Percentiles rank a stretch among this genome's conserved stretches.
These are phyloP conservation scores for Cucumis hystrix DNA, from an alignment of 306 rosid genomes.

Conservation along the genomic window DNA sequence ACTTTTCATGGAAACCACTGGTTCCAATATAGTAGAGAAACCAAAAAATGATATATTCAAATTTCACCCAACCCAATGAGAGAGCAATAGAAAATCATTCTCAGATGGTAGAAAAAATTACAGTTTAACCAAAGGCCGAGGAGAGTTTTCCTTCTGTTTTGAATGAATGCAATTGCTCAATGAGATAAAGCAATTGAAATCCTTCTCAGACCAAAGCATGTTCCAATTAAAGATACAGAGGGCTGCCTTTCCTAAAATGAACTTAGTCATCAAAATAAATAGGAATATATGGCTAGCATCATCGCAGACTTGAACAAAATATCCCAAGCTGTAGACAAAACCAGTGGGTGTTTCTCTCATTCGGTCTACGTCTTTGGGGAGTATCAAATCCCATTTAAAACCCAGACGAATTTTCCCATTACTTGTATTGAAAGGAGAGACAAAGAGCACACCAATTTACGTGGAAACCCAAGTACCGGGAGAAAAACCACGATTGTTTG, in stretches of 20 bases:
- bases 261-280: neutral
- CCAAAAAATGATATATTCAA: neutral
- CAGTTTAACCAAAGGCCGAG: neutral
- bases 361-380: neutral
- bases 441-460: no score
- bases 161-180: neutral
- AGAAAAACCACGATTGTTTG: no score
- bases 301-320: neutral
- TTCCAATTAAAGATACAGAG: neutral
- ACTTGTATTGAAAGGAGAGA: no score
- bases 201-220: neutral
- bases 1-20: neutral
- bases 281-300: neutral
- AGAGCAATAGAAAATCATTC: neutral
- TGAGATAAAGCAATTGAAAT: neutral
- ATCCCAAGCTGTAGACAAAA: neutral
- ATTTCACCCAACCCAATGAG: neutral
- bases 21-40: neutral
- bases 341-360: neutral
- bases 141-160: neutral
- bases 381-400: neutral
- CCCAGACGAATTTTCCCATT: neutral
- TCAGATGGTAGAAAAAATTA: neutral
- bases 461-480: no score
- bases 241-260: neutral